These are phyloP conservation scores for Penicillium canescens DNA, from an alignment of 495 filamentous ascomycete species.

Conservation along the genomic window DNA sequence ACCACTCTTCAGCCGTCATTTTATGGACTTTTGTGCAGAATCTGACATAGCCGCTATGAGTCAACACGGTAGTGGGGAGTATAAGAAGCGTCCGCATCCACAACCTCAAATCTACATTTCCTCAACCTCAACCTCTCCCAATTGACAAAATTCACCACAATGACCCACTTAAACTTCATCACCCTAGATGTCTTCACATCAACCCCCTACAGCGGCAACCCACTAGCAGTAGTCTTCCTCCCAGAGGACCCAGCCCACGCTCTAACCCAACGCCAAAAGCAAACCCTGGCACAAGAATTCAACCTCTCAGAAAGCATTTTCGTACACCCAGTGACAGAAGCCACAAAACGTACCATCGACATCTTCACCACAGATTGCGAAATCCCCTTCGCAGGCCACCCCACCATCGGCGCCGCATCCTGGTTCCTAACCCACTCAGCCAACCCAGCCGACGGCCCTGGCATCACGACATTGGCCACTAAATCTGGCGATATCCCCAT, in stretches of 20 bases:
- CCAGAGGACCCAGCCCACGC: constrained; percentile 22
- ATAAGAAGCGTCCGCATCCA: not conserved
- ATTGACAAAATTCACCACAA: not conserved
- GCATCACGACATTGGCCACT: constrained; percentile 49
- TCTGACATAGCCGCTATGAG: not conserved
- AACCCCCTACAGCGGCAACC: constrained; percentile 40
- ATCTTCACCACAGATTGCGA: constrained; percentile 68
- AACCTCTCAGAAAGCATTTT: constrained; percentile 86
- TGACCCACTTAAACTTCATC: constrained; percentile 34
- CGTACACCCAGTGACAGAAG: constrained; percentile 47
- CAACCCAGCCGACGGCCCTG: constrained; percentile 22
- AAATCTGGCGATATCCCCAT: constrained; percentile 65
- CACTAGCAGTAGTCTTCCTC: constrained; percentile 43
- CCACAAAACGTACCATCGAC: constrained; percentile 52
- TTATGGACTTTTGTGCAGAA: not conserved
- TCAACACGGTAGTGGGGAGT: constrained; percentile 7
- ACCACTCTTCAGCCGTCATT: not conserved
- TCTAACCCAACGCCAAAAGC: constrained; percentile 41
- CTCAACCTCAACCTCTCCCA: no score
- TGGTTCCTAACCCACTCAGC: constrained; percentile 46
- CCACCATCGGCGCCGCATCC: constrained; percentile 68
- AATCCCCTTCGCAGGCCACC: constrained; percentile 77
- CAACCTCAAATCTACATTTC: not conserved
- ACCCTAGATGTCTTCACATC: constrained; percentile 48
- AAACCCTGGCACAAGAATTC: constrained; percentile 72